phyloP scores from a whole-genome alignment of 352 stramenopile genomes.

The Peronospora belbahrii region DNA sequence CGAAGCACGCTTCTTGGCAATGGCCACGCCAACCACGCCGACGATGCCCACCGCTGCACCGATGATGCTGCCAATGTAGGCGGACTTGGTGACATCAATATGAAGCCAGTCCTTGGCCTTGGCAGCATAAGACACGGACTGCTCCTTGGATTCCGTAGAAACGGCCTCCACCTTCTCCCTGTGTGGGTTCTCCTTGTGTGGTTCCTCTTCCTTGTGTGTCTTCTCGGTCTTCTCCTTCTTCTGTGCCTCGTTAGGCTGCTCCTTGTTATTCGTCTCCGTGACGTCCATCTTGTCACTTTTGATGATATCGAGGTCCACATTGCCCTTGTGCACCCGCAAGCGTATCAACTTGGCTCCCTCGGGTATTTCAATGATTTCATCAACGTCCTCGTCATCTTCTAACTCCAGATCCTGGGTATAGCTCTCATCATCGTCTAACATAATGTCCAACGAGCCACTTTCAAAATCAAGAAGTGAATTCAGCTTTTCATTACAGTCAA shows the following conservation, averaged over 20 bases:
- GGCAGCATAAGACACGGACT: slow-evolving; percentile 32
- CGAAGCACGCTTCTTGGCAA: slow-evolving; percentile 38
- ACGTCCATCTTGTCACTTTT: slow-evolving; percentile 10
- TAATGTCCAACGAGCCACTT: slow-evolving; percentile 31
- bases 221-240: neutral
- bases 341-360: slow-evolving; percentile 36
- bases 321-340: slow-evolving; percentile 38
- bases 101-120: slow-evolving; percentile 37
- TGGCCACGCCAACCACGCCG: slow-evolving; percentile 33
- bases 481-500: slow-evolving; percentile 23
- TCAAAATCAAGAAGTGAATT: slow-evolving; percentile 29
- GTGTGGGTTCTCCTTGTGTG: slow-evolving; percentile 5
- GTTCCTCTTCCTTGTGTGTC: neutral
- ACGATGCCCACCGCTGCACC: slow-evolving; percentile 42
- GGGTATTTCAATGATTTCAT: slow-evolving; percentile 45
- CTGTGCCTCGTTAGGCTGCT: neutral
- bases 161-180: slow-evolving; percentile 6
- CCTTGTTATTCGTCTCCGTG: neutral
- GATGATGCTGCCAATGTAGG: slow-evolving; percentile 32
- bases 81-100: slow-evolving; percentile 29
- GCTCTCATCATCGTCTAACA: slow-evolving; percentile 40
- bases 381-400: slow-evolving; percentile 26
- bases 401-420: slow-evolving; percentile 46
- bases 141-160: slow-evolving; percentile 14
- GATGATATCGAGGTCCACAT: slow-evolving; percentile 49